A percentile compares a stretch with the other conserved stretches of the same genome.
These are phyloP conservation scores for Nitzschia palea DNA, from an alignment of 108 stramenopile genomes.

Conservation along the genomic window DNA sequence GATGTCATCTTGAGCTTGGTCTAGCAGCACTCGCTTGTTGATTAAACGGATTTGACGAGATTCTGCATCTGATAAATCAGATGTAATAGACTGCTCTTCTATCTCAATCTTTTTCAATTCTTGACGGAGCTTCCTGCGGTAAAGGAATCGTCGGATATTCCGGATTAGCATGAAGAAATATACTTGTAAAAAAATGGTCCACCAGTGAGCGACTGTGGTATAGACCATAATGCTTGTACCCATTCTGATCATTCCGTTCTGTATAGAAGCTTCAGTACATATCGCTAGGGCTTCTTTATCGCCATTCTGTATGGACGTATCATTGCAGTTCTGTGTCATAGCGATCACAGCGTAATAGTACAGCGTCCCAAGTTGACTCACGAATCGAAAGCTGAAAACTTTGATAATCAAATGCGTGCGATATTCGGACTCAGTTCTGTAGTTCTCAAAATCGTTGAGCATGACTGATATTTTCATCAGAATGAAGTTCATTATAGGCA, in stretches of 20 bases:
- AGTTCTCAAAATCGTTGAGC: conserved; percentile 94
- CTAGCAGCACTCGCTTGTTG: conserved; percentile 78
- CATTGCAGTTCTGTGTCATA: too few relatives aligned
- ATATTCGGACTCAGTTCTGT: conserved; percentile 90
- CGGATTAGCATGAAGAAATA: conserved; percentile 75
- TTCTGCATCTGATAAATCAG: conserved; percentile 26
- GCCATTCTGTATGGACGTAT: conserved; percentile 8
- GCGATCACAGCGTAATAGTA: conserved; percentile 94
- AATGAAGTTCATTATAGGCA: conserved; percentile 81
- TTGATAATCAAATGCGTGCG: conserved; percentile 95
- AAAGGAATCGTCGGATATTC: conserved; percentile 55
- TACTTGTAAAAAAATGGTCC: conserved; percentile 80
- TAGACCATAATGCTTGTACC: conserved; percentile 77
- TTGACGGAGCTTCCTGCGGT: conserved; percentile 45
- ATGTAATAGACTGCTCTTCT: conserved; percentile 45
- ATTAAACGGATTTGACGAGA: conserved; percentile 40
- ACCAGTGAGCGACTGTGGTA: conserved; percentile 85
- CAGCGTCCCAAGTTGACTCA: conserved; percentile 95
- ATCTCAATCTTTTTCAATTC: conserved; percentile 63
- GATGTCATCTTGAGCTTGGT: conserved; percentile 83
- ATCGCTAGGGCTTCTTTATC: too few relatives aligned
- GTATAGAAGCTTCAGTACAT: conserved; percentile 52
- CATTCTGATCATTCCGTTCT: conserved; percentile 85
- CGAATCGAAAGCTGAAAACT: conserved; percentile 97
- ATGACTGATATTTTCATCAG: conserved; percentile 76